phyloP scores from a whole-genome alignment of 2,329 filamentous ascomycete genomes.

The Aulographum hederae region DNA sequence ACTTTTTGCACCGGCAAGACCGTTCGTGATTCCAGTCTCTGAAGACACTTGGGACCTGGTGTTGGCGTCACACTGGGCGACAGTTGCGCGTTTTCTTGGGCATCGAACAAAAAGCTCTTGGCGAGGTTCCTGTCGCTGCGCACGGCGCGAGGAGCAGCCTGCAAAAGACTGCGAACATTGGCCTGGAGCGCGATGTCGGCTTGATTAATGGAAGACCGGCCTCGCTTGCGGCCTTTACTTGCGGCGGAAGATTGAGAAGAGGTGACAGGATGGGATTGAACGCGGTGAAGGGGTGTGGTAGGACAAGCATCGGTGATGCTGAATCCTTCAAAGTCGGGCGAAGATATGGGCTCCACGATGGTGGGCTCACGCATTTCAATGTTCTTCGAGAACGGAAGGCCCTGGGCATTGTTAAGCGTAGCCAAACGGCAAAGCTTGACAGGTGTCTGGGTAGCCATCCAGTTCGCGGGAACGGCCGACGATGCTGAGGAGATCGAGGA shows the following conservation, averaged over 20 bases:
- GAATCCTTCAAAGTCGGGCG: constrained; percentile 24
- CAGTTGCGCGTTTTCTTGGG: no score
- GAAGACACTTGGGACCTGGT: no score
- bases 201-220: constrained; percentile 40
- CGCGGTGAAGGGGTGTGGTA: neutral
- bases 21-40: constrained; percentile 20
- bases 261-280: constrained; percentile 3
- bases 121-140: constrained; percentile 8
- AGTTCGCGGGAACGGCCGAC: constrained; percentile 19
- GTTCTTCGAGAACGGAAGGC: constrained; percentile 20
- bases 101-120: constrained; percentile 7
- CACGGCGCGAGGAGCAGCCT: constrained; percentile 13
- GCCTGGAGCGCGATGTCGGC: constrained; percentile 40
- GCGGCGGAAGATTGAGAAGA: constrained; percentile 11
- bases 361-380: constrained; percentile 18
- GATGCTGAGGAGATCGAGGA: constrained; percentile 36
- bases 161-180: constrained; percentile 46
- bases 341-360: constrained; percentile 18
- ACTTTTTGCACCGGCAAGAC: constrained; percentile 25
- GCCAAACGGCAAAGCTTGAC: constrained; percentile 30
- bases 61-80: no score
- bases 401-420: constrained; percentile 31
- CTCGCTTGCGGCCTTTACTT: constrained; percentile 34
- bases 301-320: constrained; percentile 27
- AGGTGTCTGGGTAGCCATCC: constrained; percentile 31